A percentile compares a stretch with the other conserved stretches of the same genome.
These are phyloP conservation scores for Phytophthora meadii DNA, from an alignment of 352 stramenopile species.

Conservation along the genomic window DNA sequence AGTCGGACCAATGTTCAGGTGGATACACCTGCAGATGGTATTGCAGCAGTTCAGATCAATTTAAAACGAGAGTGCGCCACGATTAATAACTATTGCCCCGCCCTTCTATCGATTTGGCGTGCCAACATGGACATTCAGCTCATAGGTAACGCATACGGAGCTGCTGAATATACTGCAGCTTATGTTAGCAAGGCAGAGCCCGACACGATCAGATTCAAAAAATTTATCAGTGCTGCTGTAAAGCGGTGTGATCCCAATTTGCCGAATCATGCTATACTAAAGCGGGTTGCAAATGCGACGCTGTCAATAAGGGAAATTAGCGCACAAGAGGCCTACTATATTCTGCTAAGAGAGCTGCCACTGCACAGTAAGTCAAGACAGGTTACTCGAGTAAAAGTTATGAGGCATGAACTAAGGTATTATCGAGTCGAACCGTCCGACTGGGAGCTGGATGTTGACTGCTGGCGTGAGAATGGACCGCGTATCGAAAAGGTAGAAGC, in stretches of 20 bases:
- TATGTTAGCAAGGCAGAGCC: slow-evolving; percentile 29
- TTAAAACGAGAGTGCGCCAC: slow-evolving; percentile 5
- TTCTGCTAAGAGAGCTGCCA: not conserved
- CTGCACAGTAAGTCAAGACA: slow-evolving; percentile 11
- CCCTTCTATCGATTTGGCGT: slow-evolving; percentile 1
- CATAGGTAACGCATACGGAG: slow-evolving; percentile 22
- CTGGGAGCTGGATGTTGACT: not conserved
- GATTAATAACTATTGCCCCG: slow-evolving; percentile 4
- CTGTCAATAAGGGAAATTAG: slow-evolving; percentile 2
- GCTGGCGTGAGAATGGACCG: not conserved
- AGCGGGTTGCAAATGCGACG: not conserved
- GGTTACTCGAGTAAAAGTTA: slow-evolving; percentile 7
- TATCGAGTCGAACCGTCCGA: slow-evolving; percentile 12
- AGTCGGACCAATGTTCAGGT: not conserved
- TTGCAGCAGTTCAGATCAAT: not conserved
- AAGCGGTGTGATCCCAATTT: slow-evolving; percentile 6
- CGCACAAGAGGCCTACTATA: slow-evolving; percentile 3
- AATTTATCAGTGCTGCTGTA: slow-evolving; percentile 18
- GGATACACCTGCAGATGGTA: not conserved
- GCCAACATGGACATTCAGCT: slow-evolving; percentile 31
- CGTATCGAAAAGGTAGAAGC: slow-evolving; percentile 4
- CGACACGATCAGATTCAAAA: slow-evolving; percentile 7
- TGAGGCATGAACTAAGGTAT: slow-evolving; percentile 1
- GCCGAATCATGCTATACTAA: slow-evolving; percentile 6
- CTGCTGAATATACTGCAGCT: slow-evolving; percentile 27